Evolutionary conservation across 2,329 filamentous ascomycete species (phyloP).

Genomic region (Lasiodiplodia sp.): DNA sequence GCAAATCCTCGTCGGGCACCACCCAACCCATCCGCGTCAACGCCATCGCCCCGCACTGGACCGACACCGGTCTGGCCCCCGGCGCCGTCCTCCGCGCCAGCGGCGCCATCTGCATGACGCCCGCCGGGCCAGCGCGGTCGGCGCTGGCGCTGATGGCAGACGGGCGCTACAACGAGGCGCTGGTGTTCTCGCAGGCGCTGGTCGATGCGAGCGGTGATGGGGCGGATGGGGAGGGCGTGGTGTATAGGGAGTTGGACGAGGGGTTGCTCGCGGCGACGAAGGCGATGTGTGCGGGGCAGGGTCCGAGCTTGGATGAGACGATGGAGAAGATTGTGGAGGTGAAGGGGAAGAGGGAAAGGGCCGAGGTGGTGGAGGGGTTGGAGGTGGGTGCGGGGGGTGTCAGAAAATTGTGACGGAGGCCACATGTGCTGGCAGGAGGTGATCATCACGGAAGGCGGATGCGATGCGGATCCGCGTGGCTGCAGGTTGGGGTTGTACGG

Average conservation of each 20-base stretch:
- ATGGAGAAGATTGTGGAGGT: neutral
- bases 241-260: conserved; percentile 41
- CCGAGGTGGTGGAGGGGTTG: too few species aligned
- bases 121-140: conserved; percentile 39
- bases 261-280: conserved; percentile 27
- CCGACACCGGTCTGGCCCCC: conserved; percentile 8
- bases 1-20: neutral
- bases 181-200: conserved; percentile 36
- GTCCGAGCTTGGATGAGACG: neutral
- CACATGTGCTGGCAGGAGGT: too few species aligned
- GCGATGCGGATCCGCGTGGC: neutral
- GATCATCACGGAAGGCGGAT: neutral
- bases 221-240: neutral
- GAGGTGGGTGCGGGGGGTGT: neutral
- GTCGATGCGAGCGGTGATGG: conserved; percentile 30
- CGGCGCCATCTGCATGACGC: conserved; percentile 34
- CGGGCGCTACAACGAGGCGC: conserved; percentile 37
- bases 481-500: neutral
- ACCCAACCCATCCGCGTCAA: conserved; percentile 44
- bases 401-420: conserved; percentile 14
- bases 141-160: conserved; percentile 41
- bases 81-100: too few species aligned
- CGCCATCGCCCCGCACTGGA: conserved; percentile 43
- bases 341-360: neutral
- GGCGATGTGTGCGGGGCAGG: neutral